Evolutionary conservation across 2,329 filamentous ascomycete species (phyloP), one percentile per base, ranked within the genome.

Genomic region (Phaeosphaeriaceae sp.): DNA sequence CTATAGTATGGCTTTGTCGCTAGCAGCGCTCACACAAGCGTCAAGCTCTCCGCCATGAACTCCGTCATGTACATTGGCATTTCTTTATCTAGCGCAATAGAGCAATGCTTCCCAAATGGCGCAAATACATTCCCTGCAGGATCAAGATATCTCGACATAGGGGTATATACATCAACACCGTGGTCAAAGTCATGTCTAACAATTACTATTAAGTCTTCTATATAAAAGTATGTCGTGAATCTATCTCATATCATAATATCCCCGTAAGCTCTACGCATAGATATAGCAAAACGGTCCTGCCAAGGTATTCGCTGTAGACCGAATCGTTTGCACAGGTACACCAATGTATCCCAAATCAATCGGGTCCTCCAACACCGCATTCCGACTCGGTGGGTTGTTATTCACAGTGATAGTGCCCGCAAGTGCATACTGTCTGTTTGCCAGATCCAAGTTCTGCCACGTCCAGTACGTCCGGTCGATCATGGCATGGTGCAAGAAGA

Each of bases 381-480:
- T 79, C 7, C 79, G 58, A 48, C 78, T 80, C 2, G 80, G 74
- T 2, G 82, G 81, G 1, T 55, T 45, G 52, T 82, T 80, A 49
- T 80, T 71, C 19, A 83, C 74, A 2, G 82, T 84, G 9, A 75
- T 75, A 4, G 81, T 83, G 1, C 80, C 82, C 3, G 67, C 72
- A 54, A 84, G 76, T 25, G 69, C 72, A 50, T 77, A 69, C 53
- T 72, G 71, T 15, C 82, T 73, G 13, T 71, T 70, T 48, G 68
- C 62, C 40, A 75, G 63, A 49, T 83, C 76, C 48, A 78, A 68
- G 56, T 80, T 82, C 68, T 85, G 82, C 83, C 83, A 85, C 15
- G 80, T 82, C 80, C 80, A 83, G 72, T 77, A 85, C 2, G 77
- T 66, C 2, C 81, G 75, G 61, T 84, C 83, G 24, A 84, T 80